These are phyloP conservation scores for Coemansia sp. DNA, from an alignment of 192 early-diverging fungal species.

Conservation along the genomic window DNA sequence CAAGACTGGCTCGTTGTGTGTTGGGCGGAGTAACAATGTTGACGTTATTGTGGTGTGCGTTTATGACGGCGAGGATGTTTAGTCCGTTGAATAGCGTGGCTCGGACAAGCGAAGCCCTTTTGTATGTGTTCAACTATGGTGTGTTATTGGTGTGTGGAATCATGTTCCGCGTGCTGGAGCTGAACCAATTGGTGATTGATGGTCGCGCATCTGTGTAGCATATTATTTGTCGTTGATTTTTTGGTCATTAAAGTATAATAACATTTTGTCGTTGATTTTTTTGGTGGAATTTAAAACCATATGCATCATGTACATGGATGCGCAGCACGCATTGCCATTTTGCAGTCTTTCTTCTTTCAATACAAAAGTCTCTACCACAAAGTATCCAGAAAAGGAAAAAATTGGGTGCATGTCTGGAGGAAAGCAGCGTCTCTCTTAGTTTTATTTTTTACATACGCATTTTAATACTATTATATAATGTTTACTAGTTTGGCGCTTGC, in stretches of 20 bases:
- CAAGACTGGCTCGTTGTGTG: background rate
- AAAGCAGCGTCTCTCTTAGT: too few relatives aligned
- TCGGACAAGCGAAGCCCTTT: constrained; percentile 23
- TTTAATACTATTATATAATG: background rate
- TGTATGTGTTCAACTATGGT: constrained; percentile 12
- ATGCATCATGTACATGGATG: too few relatives aligned
- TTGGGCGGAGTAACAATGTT: background rate
- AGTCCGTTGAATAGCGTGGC: constrained; percentile 10
- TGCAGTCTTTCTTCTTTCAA: too few relatives aligned
- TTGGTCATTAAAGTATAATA: too few relatives aligned
- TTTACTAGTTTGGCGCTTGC: background rate
- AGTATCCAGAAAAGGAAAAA: too few relatives aligned
- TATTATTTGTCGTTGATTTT: too few relatives aligned
- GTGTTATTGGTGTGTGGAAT: background rate
- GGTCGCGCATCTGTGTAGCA: too few relatives aligned
- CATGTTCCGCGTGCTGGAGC: background rate
- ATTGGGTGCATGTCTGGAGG: too few relatives aligned
- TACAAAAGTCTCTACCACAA: too few relatives aligned
- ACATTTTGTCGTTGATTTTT: too few relatives aligned
- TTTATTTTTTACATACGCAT: background rate
- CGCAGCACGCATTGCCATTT: too few relatives aligned
- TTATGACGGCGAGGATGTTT: constrained; percentile 29
- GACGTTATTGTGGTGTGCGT: constrained; percentile 19
- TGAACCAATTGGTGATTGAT: background rate
- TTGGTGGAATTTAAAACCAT: too few relatives aligned